Base-by-base conservation (phyloP, 2,329 filamentous ascomycete species). In the Escovopsis sp. region DNA sequence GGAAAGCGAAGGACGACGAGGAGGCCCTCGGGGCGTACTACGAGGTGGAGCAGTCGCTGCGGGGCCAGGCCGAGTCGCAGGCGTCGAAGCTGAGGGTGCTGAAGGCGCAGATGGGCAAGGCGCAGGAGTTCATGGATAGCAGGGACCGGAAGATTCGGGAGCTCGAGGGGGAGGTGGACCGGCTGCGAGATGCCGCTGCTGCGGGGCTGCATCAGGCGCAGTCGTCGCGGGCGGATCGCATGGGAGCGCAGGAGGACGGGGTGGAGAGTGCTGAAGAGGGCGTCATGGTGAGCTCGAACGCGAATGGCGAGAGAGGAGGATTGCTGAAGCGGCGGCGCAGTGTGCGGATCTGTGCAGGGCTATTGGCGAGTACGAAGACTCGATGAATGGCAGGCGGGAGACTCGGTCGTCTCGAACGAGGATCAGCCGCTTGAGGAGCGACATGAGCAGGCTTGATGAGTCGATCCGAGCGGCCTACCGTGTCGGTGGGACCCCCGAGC, bases 21-120 rank as follows among this genome's bases (percentile, higher is more conserved):
- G 60, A 60, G n/a, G 51, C 57, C 19, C 67, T 77, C 25, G 72
- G 76, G 47, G 68, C 76, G 52, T 72, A 74, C 50, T 70, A 71
- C 46, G 61, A 62, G 16, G 62, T 69, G 5, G 71, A 76, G 52
- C 52, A 59, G 0, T 67, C 65, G 0, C 57, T 78, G 11, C 63
- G 71, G 2, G 63, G 70, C 41, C 72, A 77, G 45, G 63, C 77
- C 4, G 57, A 60, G 9, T 62, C 67, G 0, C 60, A 70, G 1
- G 65, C 71, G 1, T 58, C 60, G 0, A 66, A 62, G 14, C 68
- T 69, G 58, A 64, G 70, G 23, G 53, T 49, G 0, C 50, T 74
- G 18, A 54, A 53, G n/a, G 49, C 44, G 0, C 61, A 70, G 35
- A 53, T 70, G 14, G 36, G 38, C 17, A 52, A 51, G 26, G 55